phyloP scores from a whole-genome alignment of 441 rosid species.

The Brassica balearica region DNA sequence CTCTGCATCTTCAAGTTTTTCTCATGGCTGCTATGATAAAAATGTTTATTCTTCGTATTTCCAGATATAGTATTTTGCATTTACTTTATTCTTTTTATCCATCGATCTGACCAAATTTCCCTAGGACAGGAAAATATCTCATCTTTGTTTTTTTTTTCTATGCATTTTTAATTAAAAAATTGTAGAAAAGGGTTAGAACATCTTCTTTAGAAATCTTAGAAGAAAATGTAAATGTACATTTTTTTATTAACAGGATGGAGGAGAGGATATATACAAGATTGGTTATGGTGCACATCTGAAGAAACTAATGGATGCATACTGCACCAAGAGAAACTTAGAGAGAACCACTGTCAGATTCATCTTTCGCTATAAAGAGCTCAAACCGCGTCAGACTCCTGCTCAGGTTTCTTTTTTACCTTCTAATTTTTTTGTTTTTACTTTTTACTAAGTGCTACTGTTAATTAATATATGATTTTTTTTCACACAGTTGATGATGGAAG shows the following conservation, averaged over 20 bases:
- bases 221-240: too few species aligned
- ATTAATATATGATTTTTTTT: not conserved
- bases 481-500: conserved; percentile 34
- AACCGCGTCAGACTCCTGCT: conserved; percentile 24
- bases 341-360: conserved; percentile 7
- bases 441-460: not conserved
- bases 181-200: too few species aligned
- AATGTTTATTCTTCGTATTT: not conserved
- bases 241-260: conserved; percentile 23
- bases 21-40: not conserved
- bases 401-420: conserved; percentile 16
- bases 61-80: not conserved
- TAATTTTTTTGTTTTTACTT: not conserved
- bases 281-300: conserved; percentile 12
- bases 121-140: not conserved
- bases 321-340: conserved; percentile 18
- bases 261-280: conserved; percentile 23
- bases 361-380: not conserved
- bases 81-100: not conserved
- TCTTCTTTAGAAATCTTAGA: too few species aligned
- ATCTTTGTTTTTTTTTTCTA: not conserved
- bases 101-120: not conserved
- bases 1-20: conserved; percentile 1
- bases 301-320: conserved; percentile 37
- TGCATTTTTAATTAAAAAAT: not conserved